Base-by-base conservation (phyloP, 805 yeast genomes). In the Kodamaea lidongshanica region DNA sequence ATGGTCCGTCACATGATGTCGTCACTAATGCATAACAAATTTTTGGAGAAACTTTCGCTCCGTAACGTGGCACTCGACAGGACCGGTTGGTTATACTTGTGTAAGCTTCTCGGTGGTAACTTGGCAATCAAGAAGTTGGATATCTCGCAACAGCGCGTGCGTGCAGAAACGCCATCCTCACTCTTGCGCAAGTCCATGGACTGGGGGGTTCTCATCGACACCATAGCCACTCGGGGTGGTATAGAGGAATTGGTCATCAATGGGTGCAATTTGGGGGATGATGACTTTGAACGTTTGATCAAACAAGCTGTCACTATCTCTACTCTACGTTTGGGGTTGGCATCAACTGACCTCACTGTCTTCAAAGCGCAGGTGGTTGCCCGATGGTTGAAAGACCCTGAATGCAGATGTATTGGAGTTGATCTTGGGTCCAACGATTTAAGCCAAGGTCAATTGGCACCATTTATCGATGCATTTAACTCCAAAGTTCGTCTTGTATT, bases 201-300 rank as follows among this genome's bases (percentile, higher is more conserved):
- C 44, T 73, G 79, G 79, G 57, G 62, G 25, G 39, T 72, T 25
- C 66, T 73, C 38, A 62, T 65, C 17, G 52, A 61, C 16, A 41
- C 72, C 1, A 33, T 73, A n/a, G 46, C 53, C 1, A 10, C 44
- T 10, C 50, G 76, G 34, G 73, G 74, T 5, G 79, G 79, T 0
- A 61, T 73, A 19, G 77, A 71, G 45, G 79, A 73, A 40, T 56
- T 73, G 34, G 79, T 73, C 10, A 63, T 73, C 29, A 72, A 73
- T 40, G 79, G 79, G 1, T 73, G 77, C 44, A 67, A 68, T 39
- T 45, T 73, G 24, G 45, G 61, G 3, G 68, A 65, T 36, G 52
- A 48, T 3, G 61, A 55, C 19, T 72, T 72, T 37, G 44, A 51
- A 19, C 48, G 53, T 6, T 53, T 73, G 25, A 57, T 73, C 14